A percentile compares a stretch with the other conserved stretches of the same genome.
phyloP scores from a whole-genome alignment of 2,329 filamentous ascomycete genomes.

The Aspergillus vadensis region DNA sequence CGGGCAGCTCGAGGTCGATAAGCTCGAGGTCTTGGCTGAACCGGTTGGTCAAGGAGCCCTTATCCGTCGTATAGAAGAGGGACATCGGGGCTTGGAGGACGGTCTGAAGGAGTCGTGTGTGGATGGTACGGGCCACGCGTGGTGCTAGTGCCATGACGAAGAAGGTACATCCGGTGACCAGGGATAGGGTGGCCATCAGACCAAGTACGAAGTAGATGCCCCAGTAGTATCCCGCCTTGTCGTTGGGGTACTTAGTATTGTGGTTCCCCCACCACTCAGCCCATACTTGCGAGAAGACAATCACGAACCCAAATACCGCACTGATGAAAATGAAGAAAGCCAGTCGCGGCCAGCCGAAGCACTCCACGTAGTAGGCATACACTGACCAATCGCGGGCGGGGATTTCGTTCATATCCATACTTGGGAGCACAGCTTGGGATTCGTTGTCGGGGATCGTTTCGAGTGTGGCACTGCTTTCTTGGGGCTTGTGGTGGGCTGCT shows the following conservation, averaged over 20 bases:
- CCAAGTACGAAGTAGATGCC: constrained; percentile 2
- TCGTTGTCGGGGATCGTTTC: not conserved
- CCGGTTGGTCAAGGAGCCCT: constrained; percentile 9
- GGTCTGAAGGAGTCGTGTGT: not conserved
- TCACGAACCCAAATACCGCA: constrained; percentile 11
- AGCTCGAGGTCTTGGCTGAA: constrained; percentile 47
- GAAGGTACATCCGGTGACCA: constrained; percentile 22
- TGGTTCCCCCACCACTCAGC: constrained; percentile 22
- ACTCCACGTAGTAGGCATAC: constrained; percentile 26
- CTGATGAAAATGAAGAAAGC: constrained; percentile 18
- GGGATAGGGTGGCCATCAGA: not conserved
- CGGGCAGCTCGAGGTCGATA: constrained; percentile 47
- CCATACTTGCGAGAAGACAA: constrained; percentile 16
- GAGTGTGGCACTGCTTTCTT: not conserved
- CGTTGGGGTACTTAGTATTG: not conserved
- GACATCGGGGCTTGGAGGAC: constrained; percentile 10
- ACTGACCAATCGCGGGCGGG: constrained; percentile 19
- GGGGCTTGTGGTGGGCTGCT: not conserved
- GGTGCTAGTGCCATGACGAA: constrained; percentile 22
- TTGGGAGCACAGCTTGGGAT: not conserved
- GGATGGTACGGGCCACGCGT: not conserved
- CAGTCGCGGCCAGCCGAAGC: constrained; percentile 22
- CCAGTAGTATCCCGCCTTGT: not conserved
- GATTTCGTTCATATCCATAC: not conserved
- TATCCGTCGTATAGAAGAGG: constrained; percentile 12